Conservation (phyloP, 352 stramenopile genomes). For the Pilasporangium apinafurcum region DNA sequence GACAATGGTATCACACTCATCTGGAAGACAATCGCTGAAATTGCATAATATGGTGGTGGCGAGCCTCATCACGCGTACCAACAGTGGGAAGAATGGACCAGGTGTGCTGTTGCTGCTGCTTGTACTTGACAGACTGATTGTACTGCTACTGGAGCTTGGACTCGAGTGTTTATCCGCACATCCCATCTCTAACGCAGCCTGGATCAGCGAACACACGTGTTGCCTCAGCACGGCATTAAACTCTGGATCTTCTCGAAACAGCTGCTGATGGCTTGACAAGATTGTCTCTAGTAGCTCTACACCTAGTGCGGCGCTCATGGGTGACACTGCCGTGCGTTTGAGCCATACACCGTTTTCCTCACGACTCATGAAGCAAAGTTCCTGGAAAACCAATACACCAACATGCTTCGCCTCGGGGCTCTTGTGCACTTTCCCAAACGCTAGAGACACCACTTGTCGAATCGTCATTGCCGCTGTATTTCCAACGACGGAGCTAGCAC, state of each 20-base stretch:
- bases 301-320: constrained; percentile 68
- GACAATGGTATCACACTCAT: constrained; percentile 63
- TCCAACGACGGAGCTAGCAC: constrained; percentile 70
- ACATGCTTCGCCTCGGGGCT: constrained; percentile 70
- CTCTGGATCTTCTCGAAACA: constrained; percentile 71
- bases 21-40: constrained; percentile 59
- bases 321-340: constrained; percentile 70
- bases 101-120: constrained; percentile 16
- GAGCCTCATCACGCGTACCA: constrained; percentile 80
- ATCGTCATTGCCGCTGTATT: constrained; percentile 88
- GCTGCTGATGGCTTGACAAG: constrained; percentile 39
- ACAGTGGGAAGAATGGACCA: constrained; percentile 65
- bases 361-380: constrained; percentile 81
- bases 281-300: constrained; percentile 81
- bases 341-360: constrained; percentile 81
- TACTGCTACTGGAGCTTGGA: constrained; percentile 15
- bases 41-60: constrained; percentile 68
- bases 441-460: constrained; percentile 80
- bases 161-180: constrained; percentile 38
- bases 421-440: constrained; percentile 75
- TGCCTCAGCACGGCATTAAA: constrained; percentile 78
- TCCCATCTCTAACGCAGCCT: constrained; percentile 62
- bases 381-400: constrained; percentile 80
- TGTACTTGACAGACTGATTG: constrained; percentile 25
- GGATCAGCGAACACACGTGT: constrained; percentile 66